phyloP scores from a whole-genome alignment of 2,329 filamentous ascomycete genomes.

The Fusarium clavum region DNA sequence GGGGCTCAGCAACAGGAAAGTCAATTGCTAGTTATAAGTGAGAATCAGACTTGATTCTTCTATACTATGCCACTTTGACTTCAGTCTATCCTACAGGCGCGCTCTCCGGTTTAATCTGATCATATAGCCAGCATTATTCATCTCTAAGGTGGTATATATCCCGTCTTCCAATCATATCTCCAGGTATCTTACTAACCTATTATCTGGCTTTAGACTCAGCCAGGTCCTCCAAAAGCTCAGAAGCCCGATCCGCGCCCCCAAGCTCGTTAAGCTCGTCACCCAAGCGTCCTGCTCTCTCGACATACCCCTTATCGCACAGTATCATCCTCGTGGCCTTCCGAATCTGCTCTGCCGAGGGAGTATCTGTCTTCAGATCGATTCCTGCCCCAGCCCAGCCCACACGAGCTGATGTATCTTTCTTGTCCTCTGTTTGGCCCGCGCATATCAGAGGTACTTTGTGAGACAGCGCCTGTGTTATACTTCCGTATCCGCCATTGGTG shows the following conservation, averaged over 20 bases:
- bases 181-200: background rate
- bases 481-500: conserved; percentile 55
- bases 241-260: conserved; percentile 45
- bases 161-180: background rate
- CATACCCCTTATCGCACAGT: conserved; percentile 41
- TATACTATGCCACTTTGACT: background rate
- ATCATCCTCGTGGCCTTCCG: conserved; percentile 43
- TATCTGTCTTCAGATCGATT: conserved; percentile 53
- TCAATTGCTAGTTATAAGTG: background rate
- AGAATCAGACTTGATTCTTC: background rate
- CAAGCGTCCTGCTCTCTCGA: conserved; percentile 39
- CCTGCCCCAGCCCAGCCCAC: conserved; percentile 50
- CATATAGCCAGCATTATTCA: background rate
- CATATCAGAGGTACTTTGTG: conserved; percentile 53
- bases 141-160: background rate
- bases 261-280: conserved; percentile 46
- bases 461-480: conserved; percentile 52
- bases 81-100: background rate
- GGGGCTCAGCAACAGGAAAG: background rate
- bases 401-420: conserved; percentile 52
- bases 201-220: background rate
- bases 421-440: conserved; percentile 53
- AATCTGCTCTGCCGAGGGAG: conserved; percentile 45
- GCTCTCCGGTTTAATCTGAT: background rate
- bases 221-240: conserved; percentile 48